Evolutionary conservation across 139 green algal species (phyloP), one percentile per base, ranked within the genome.

Genomic region (Volvox africanus): DNA sequence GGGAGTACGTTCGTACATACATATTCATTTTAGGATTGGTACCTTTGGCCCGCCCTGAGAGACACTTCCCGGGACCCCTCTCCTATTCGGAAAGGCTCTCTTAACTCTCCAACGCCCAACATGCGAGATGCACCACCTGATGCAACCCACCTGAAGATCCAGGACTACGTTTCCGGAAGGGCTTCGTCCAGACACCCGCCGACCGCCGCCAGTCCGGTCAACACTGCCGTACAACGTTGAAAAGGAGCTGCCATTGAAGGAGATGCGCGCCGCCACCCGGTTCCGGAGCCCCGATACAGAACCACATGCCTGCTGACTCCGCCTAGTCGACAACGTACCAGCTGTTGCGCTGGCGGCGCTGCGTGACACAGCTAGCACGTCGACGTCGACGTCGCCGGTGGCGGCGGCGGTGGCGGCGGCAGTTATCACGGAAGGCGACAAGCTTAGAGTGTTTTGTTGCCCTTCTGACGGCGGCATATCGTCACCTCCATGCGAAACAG

Each of bases 91-190:
- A 9, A n/a, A n/a, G n/a, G n/a, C n/a, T n/a, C 44, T 55, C 44
- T 5, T 5, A 55, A 55, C 5, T 55, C 44, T 55, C 5, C 44
- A 55, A 55, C 44, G 9, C 44, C 44, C 44, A 9, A 55, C 5
- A 55, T 55, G 44, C 44, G 44, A 55, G 44, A 55, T 55, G 44
- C n/a, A n/a, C 44, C 44, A 55, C n/a, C n/a, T n/a, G n/a, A n/a
- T n/a, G 26, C 22, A 16, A 30, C 76, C 26, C 26, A 86, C 80
- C 80, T 86, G 50, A 28, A 86, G 80, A 44, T 86, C 80, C 80
- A 86, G 50, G 9, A 62, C 80, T 12, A 37, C 50, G 11, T 86
- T 71, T 20, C 17, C 79, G n/a, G 79, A 84, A 50, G n/a, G 79
- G 79, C 22, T 84, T 26, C 79, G 79, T 50, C 33, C 22, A 20